A percentile compares a stretch with the other conserved stretches of the same genome.
Conservation (phyloP, 345 rosid genomes). For the Eucalyptus erythrocorys region DNA sequence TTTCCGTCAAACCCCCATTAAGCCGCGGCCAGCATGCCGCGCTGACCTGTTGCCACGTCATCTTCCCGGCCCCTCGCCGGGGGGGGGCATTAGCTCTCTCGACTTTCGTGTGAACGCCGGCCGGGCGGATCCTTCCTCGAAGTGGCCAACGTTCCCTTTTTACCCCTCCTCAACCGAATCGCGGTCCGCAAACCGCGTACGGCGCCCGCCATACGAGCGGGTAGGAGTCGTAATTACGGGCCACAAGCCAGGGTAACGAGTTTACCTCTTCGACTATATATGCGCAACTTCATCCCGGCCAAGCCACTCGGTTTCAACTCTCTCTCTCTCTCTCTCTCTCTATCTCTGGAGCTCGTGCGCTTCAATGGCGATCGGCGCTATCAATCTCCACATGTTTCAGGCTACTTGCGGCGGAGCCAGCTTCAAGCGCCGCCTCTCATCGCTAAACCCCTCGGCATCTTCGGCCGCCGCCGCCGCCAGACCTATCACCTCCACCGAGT, state of each 20-base stretch:
- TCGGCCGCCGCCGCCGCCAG: background rate
- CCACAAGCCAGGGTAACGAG: background rate
- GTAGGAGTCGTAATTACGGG: background rate
- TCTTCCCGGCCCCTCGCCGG: rapidly evolving
- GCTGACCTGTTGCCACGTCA: background rate
- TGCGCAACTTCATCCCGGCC: rapidly evolving
- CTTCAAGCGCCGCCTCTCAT: constrained; percentile 37
- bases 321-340: background rate
- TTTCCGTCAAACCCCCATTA: background rate
- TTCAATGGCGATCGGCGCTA: background rate
- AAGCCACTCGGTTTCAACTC: background rate
- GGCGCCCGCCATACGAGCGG: background rate
- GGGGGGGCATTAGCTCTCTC: background rate
- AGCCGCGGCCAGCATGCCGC: background rate
- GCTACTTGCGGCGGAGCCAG: constrained; percentile 17
- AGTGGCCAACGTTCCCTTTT: background rate
- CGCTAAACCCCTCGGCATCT: constrained; percentile 21
- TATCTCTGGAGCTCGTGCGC: background rate
- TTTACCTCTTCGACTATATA: background rate
- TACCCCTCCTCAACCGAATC: background rate
- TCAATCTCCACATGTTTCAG: constrained; percentile 23
- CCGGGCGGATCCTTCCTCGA: background rate
- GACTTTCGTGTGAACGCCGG: background rate
- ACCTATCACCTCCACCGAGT: constrained; percentile 3
- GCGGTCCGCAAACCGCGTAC: background rate